A percentile compares a stretch with the other conserved stretches of the same genome.
Evolutionary conservation across 2,329 filamentous ascomycete genomes (phyloP).

Genomic region (Aureobasidium sp.): DNA sequence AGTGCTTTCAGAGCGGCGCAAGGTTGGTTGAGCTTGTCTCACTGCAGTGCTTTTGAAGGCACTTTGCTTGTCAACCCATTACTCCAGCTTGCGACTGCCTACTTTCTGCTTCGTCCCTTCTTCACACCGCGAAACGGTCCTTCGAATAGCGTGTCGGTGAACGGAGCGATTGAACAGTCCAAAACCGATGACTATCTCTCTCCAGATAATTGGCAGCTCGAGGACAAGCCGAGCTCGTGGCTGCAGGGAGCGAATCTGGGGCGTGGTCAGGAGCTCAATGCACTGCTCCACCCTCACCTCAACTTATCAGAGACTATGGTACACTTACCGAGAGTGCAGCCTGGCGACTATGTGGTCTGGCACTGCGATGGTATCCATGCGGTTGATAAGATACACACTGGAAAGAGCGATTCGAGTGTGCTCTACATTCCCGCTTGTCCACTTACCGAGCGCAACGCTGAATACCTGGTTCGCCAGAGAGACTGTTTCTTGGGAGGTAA

Average conservation of each 20-base stretch:
- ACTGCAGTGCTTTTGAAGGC: slow-evolving; percentile 64
- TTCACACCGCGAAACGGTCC: slow-evolving; percentile 50
- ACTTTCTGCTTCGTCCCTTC: slow-evolving; percentile 75
- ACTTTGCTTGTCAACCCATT: slow-evolving; percentile 77
- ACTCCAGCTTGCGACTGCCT: slow-evolving; percentile 65
- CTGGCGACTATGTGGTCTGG: slow-evolving; percentile 69
- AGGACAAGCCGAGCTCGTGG: slow-evolving; percentile 45
- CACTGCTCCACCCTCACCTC: slow-evolving; percentile 60
- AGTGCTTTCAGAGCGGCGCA: slow-evolving; percentile 83
- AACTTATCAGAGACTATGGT: slow-evolving; percentile 61
- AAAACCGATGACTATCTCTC: slow-evolving; percentile 41
- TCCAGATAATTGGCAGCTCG: slow-evolving; percentile 54
- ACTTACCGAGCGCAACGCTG: slow-evolving; percentile 61
- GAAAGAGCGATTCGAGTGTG: slow-evolving; percentile 29
- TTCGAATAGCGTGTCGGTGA: slow-evolving; percentile 26
- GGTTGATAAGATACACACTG: slow-evolving; percentile 62
- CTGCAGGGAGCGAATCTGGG: slow-evolving; percentile 65
- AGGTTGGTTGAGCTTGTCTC: slow-evolving; percentile 76
- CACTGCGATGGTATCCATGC: slow-evolving; percentile 64
- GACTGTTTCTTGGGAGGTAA: slow-evolving; percentile 54
- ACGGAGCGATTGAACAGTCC: slow-evolving; percentile 27
- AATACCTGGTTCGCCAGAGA: slow-evolving; percentile 60
- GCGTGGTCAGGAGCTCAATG: slow-evolving; percentile 59
- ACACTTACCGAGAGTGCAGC: slow-evolving; percentile 57
- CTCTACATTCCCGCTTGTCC: slow-evolving; percentile 75